A percentile compares a stretch with the other conserved stretches of the same genome.
Evolutionary conservation across 805 yeast species (phyloP).

Genomic region (Yarrowia deformans): DNA sequence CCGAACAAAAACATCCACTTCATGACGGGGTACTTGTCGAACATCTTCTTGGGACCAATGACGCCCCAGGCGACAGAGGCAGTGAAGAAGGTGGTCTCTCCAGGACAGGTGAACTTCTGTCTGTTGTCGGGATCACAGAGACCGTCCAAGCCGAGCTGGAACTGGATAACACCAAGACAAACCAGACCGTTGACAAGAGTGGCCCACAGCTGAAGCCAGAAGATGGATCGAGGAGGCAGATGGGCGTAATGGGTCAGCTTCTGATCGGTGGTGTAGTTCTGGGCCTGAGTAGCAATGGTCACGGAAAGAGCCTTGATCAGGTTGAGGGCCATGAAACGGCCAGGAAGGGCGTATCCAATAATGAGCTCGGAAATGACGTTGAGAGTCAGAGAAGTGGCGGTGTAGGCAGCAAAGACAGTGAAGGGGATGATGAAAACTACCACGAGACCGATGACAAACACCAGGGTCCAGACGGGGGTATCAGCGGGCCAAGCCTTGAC

Average conservation of each 20-base stretch:
- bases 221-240: constrained; percentile 64
- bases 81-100: constrained; percentile 57
- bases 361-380: constrained; percentile 69
- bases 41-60: constrained; percentile 59
- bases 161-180: constrained; percentile 49
- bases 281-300: constrained; percentile 65
- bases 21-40: constrained; percentile 47
- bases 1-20: constrained; percentile 45
- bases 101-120: constrained; percentile 49
- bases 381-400: constrained; percentile 63
- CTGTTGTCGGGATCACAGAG: constrained; percentile 44
- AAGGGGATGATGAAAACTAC: constrained; percentile 69
- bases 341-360: constrained; percentile 73
- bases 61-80: constrained; percentile 58
- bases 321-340: constrained; percentile 62
- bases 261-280: constrained; percentile 62
- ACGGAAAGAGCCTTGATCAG: constrained; percentile 56
- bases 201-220: constrained; percentile 57
- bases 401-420: constrained; percentile 65
- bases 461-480: constrained; percentile 68
- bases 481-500: constrained; percentile 54
- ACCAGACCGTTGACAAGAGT: constrained; percentile 53
- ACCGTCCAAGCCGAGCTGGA: constrained; percentile 49
- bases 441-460: constrained; percentile 63
- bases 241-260: constrained; percentile 67